Evolutionary conservation across 2,329 filamentous ascomycete genomes (phyloP).

Genomic region (Alternaria burnsii): DNA sequence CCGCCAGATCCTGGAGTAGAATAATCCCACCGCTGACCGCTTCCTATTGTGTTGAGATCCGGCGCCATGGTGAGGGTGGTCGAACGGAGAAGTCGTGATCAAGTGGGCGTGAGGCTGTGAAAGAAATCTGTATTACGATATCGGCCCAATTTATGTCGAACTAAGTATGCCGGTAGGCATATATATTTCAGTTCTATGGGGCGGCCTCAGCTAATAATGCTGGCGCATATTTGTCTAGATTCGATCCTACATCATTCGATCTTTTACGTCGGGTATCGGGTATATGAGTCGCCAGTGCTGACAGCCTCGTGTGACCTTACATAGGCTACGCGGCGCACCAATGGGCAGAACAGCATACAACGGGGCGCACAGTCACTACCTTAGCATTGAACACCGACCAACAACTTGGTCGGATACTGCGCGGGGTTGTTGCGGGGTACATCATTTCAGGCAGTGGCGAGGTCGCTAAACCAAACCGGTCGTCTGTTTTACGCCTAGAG

Average conservation of each 20-base stretch:
- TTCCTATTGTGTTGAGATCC: constrained; percentile 51
- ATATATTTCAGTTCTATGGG: neutral
- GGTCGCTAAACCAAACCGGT: neutral
- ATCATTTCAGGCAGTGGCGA: neutral
- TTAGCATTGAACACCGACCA: neutral
- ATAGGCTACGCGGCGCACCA: neutral
- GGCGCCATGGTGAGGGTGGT: constrained; percentile 48
- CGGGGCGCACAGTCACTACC: neutral
- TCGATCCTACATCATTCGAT: neutral
- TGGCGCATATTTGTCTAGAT: neutral
- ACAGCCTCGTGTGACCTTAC: neutral
- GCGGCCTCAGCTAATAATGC: neutral
- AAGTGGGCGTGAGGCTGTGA: neutral
- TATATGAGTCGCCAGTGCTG: neutral
- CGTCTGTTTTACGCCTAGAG: neutral
- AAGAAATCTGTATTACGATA: neutral
- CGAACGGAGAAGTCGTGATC: neutral
- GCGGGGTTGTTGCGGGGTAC: constrained; percentile 11
- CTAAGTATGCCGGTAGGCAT: neutral
- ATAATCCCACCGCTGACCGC: constrained; percentile 53
- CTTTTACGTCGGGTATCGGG: neutral
- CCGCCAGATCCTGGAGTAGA: constrained; percentile 54
- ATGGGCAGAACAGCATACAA: neutral
- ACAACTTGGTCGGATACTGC: neutral
- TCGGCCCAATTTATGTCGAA: neutral